Conservation (phyloP, 2,329 filamentous ascomycete species). For the Aspergillus ochraceoroseus region DNA sequence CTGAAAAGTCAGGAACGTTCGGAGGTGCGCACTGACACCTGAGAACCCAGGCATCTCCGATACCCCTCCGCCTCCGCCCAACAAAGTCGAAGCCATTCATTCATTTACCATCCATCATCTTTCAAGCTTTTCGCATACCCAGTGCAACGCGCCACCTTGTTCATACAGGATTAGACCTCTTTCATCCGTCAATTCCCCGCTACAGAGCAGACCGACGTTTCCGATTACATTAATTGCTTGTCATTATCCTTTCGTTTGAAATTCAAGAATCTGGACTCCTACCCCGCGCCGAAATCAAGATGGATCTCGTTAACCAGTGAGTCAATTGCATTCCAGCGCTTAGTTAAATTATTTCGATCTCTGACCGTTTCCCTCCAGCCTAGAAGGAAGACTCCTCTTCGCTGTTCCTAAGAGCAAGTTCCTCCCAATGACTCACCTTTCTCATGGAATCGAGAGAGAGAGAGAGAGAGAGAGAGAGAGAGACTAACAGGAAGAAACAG, state of each 20-base stretch:
- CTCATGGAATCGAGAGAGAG: constrained; percentile 11
- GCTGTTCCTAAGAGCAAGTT: constrained; percentile 95
- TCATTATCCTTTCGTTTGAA: no score
- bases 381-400: constrained; percentile 89
- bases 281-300: constrained; percentile 32
- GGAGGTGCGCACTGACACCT: no score
- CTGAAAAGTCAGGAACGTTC: not conserved
- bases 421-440: constrained; percentile 22
- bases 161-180: no score
- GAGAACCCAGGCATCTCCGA: not conserved
- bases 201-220: no score
- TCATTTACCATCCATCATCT: not conserved
- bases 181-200: no score
- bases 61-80: constrained; percentile 1
- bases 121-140: no score
- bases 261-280: no score
- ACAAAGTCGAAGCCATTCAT: not conserved
- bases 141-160: no score
- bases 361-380: constrained; percentile 58
- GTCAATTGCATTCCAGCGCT: constrained; percentile 23
- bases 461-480: not conserved
- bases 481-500: constrained; percentile 43
- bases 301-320: constrained; percentile 62
- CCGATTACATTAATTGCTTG: no score
- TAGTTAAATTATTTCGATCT: not conserved